A percentile compares a stretch with the other conserved stretches of the same genome.
phyloP scores from a whole-genome alignment of 2,329 filamentous ascomycete genomes.

The Ophiostoma angusticollis region DNA sequence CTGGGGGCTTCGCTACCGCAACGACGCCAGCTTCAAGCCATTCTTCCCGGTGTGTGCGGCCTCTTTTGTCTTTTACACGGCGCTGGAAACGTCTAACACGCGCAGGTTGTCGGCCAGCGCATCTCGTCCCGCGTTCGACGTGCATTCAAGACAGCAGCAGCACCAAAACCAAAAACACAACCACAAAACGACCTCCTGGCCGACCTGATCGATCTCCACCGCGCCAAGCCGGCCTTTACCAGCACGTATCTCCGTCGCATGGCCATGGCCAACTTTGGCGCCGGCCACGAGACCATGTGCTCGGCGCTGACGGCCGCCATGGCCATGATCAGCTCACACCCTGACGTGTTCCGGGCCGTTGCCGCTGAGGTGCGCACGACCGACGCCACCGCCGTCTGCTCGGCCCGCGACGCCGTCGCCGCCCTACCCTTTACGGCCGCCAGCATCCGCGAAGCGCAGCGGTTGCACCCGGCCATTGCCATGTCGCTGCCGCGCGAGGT shows the following conservation, averaged over 20 bases:
- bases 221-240: conserved; percentile 31
- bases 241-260: conserved; percentile 36
- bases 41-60: conserved; percentile 33
- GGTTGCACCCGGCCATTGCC: conserved; percentile 36
- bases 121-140: conserved; percentile 5
- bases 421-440: conserved; percentile 27
- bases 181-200: conserved; percentile 29
- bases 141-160: neutral
- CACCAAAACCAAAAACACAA: neutral
- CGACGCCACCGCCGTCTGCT: conserved; percentile 5
- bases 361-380: conserved; percentile 18
- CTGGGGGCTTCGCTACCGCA: conserved; percentile 34
- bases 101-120: conserved; percentile 5
- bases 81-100: too few relatives aligned
- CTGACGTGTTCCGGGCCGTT: conserved; percentile 21
- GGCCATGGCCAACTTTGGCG: conserved; percentile 42
- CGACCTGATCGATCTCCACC: conserved; percentile 35
- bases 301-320: conserved; percentile 38
- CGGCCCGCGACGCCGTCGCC: conserved; percentile 16
- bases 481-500: conserved; percentile 38
- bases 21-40: conserved; percentile 29
- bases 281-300: conserved; percentile 41
- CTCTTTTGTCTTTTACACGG: neutral
- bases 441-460: conserved; percentile 37
- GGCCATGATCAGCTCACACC: conserved; percentile 31